These are phyloP conservation scores for Taiwanofungus camphoratus DNA, from an alignment of 1,284 basidiomycete species.

Conservation along the genomic window DNA sequence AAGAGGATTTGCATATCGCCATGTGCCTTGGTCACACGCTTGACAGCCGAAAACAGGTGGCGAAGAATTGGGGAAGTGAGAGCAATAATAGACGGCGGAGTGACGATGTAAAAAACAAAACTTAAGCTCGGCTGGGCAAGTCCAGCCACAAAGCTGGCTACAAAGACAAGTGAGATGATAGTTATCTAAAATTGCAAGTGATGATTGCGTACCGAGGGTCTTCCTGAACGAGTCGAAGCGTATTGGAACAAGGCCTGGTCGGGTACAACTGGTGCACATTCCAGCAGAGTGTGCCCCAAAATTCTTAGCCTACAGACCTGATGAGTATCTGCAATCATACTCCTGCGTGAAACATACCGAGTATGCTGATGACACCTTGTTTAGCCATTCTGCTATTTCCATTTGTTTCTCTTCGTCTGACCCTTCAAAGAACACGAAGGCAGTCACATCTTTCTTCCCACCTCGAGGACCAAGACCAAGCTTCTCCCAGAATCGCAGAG, in stretches of 20 bases:
- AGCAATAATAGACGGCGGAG: constrained; percentile 51
- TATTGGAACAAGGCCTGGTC: constrained; percentile 53
- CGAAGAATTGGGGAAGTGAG: constrained; percentile 56
- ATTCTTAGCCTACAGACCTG: constrained; percentile 44
- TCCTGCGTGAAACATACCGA: constrained; percentile 38
- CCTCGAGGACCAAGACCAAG: constrained; percentile 65
- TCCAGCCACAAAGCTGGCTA: constrained; percentile 40
- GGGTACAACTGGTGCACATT: constrained; percentile 35
- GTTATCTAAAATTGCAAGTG: not conserved
- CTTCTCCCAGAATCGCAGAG: constrained; percentile 78
- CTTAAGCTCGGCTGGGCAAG: constrained; percentile 39
- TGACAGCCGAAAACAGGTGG: constrained; percentile 57
- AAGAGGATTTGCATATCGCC: constrained; percentile 44
- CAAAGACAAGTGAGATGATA: not conserved
- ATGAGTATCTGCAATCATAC: constrained; percentile 1
- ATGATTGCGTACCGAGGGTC: constrained; percentile 41
- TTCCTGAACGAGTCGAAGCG: constrained; percentile 65
- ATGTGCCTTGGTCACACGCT: constrained; percentile 44
- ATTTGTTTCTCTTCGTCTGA: constrained; percentile 38
- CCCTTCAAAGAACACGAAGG: constrained; percentile 66
- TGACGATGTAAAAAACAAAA: constrained; percentile 70
- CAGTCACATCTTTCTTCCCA: constrained; percentile 63
- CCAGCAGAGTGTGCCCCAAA: constrained; percentile 54
- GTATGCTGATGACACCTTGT: constrained; percentile 46
- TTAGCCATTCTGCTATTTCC: constrained; percentile 54